Base-by-base conservation (phyloP, 2,329 filamentous ascomycete genomes). In the Ascochyta clinopodiicola region DNA sequence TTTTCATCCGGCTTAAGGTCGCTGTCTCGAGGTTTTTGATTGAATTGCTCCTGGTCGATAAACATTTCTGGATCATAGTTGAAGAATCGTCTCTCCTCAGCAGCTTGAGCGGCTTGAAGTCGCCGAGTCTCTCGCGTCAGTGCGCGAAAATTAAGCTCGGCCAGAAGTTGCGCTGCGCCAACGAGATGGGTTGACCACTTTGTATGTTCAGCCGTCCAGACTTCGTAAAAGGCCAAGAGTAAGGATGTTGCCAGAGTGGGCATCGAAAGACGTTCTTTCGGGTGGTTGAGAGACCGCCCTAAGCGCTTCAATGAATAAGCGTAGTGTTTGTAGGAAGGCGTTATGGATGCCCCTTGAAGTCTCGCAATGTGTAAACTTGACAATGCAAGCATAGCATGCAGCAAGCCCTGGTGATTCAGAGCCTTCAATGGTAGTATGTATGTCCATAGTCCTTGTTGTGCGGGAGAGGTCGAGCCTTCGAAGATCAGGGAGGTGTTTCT, bases 141-240 rank as follows among this genome's bases (percentile, higher is more conserved):
- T 1, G 85, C 82, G 9, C 83, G 82, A 57, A 92, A 90, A 44
- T 95, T 89, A 37, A 96, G 89, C 70, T 98, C 93, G 47, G 86
- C 84, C 24, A 98, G 82, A 27, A 98, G 82, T 60, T 93, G 89
- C 36, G 89, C 87, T 9, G 92, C 91, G 12, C 95, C 95, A 43
- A 91, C 86, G 34, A 98, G 80, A 76, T 98, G 95, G 59, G 90
- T 94, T 68, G 91, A 95, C 95, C 95, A 99, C 73, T 96, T 96
- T 51, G 89, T 87, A 67, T 98, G 94, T 63, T 99, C 94, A 21
- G 92, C 94, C 32, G 89, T 90, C 88, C 94, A 95, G 17, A 97
- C 91, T 73, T 98, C 95, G 68, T 96, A 98, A 73, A 92, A 98
- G 0, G 88, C 91, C 7, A 99, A 82, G 7, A 98, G 79, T 32